phyloP scores from a whole-genome alignment of 805 yeast genomes.

The Crinitomyces ghanaensis region DNA sequence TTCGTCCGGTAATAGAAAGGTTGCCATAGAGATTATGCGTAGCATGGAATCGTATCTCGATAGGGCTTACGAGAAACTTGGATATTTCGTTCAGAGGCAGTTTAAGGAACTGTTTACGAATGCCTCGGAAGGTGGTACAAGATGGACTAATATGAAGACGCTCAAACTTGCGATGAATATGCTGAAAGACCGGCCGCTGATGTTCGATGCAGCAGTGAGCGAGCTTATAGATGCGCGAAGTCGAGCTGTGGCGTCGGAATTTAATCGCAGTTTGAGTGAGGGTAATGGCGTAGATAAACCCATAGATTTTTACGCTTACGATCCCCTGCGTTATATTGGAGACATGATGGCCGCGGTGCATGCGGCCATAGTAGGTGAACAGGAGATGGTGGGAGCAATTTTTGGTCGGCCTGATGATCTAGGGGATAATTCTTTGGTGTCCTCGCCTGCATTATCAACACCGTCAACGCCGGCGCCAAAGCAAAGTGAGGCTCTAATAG shows the following conservation, averaged over 20 bases:
- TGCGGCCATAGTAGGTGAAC: conserved; percentile 74
- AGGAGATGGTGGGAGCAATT: conserved; percentile 57
- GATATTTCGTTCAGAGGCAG: conserved; percentile 29
- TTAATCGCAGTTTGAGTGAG: conserved; percentile 31
- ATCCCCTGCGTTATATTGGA: conserved; percentile 72
- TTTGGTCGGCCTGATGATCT: conserved; percentile 41
- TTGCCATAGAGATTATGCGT: conserved; percentile 56
- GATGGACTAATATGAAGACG: no score
- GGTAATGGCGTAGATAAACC: conserved; percentile 32
- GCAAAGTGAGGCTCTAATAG: conserved; percentile 13
- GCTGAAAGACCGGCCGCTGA: conserved; percentile 25
- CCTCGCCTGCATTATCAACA: background rate
- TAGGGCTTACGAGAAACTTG: conserved; percentile 43
- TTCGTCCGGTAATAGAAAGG: conserved; percentile 13
- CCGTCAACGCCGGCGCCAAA: conserved; percentile 12
- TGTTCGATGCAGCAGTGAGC: conserved; percentile 47
- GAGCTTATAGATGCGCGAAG: conserved; percentile 64
- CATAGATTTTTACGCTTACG: conserved; percentile 57
- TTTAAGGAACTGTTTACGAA: conserved; percentile 13
- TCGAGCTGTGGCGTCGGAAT: conserved; percentile 52
- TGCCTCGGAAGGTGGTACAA: no score
- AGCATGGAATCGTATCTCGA: conserved; percentile 43
- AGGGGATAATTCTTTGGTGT: background rate
- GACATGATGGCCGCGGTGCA: conserved; percentile 85
- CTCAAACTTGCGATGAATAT: no score